Evolutionary conservation across 352 stramenopile species (phyloP), one percentile per base, ranked within the genome.

Genomic region (Phytophthora pini): DNA sequence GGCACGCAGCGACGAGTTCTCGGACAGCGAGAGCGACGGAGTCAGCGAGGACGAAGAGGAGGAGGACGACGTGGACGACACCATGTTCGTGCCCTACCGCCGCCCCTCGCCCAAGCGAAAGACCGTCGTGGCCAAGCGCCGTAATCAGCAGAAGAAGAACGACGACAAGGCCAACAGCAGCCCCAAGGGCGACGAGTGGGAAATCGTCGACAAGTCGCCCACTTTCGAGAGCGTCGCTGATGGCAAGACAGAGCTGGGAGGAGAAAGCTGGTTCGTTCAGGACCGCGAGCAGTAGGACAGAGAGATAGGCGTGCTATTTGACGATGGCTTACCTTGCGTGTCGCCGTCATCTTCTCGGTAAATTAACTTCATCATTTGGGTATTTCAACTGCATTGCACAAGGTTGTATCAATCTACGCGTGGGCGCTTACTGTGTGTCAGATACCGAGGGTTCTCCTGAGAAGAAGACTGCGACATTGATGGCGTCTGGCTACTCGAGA

Each of bases 1-100:
- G 24, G 84, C 84, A 27, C 75, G 79, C 27, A 90, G 82, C 58
- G 82, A 93, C 75, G 84, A 93, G 61, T 93, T 93, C 70, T 91
- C 84, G 15, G 84, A 93, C 72, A 84, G 83, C 45, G 84, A 93
- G 68, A 93, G 84, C 68, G 84, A 93, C 58, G 84, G 84, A 32
- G 80, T 85, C 40, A 80, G 83, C 45, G 79, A 72, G 27, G 80
- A 90, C 3, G 80, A 87, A 4, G 76, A 88, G 10, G 66, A 76
- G 5, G 70, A 76, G 6, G 70, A 80, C 2, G 55, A 87, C 63
- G 60, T 76, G 36, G 68, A 68, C 8, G 76, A 88, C 50, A 87
- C 76, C 20, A 78, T 85, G 59, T 75, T 87, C 53, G 68, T 89
- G 56, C 78, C 81, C 29, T 88, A 76, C 56, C 69, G 78, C 7